Conservation (phyloP, 306 rosid species). For the Rosa rugosa region DNA sequence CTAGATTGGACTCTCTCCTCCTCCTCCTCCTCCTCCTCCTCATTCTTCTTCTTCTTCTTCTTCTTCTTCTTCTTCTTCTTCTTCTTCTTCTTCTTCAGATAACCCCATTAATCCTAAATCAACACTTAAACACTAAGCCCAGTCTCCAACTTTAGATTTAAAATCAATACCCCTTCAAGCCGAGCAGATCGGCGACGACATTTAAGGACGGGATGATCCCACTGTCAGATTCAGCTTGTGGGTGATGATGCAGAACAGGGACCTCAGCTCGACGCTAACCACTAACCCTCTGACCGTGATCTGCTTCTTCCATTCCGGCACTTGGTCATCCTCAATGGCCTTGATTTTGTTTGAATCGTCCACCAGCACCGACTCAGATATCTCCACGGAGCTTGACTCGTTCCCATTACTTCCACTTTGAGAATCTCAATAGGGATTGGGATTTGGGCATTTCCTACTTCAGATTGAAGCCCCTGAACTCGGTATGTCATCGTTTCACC, state of each 20-base stretch:
- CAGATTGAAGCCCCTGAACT: too few relatives aligned
- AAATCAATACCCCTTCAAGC: conserved; percentile 2
- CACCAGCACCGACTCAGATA: conserved; percentile 58
- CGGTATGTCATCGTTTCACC: too few relatives aligned
- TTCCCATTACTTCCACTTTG: conserved; percentile 38
- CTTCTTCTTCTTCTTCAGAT: too few relatives aligned
- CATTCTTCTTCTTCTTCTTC: too few relatives aligned
- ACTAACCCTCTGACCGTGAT: conserved; percentile 80
- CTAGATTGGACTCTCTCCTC: too few relatives aligned
- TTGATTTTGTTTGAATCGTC: conserved; percentile 23
- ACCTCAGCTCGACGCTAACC: conserved; percentile 70
- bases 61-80: too few relatives aligned
- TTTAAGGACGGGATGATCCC: conserved; percentile 89
- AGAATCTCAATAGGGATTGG: background rate
- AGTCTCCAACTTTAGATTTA: too few relatives aligned
- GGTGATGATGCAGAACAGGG: conserved; percentile 76
- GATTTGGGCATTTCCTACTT: too few relatives aligned
- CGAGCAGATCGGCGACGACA: conserved; percentile 75
- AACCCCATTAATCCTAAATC: too few relatives aligned
- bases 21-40: too few relatives aligned
- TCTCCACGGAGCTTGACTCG: conserved; percentile 46
- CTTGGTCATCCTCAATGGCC: conserved; percentile 29
- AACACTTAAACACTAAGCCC: too few relatives aligned
- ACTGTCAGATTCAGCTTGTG: conserved; percentile 89
- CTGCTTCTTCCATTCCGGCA: conserved; percentile 88